phyloP scores from a whole-genome alignment of 192 early-diverging fungal genomes.

The Backusella psychrophila region DNA sequence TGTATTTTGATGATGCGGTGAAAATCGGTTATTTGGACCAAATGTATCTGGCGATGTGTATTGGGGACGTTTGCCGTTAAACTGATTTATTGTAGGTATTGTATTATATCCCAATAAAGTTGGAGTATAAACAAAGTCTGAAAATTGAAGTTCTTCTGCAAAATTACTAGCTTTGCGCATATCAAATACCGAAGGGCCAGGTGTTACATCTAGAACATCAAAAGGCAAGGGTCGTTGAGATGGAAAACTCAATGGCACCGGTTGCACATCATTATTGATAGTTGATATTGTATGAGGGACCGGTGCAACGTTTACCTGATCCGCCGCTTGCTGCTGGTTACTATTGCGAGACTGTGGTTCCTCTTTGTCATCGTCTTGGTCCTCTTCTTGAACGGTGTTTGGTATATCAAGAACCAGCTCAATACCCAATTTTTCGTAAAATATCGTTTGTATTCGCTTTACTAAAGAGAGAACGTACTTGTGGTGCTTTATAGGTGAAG shows the following conservation, averaged over 20 bases:
- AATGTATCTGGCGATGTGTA: not conserved
- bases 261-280: slow-evolving; percentile 3
- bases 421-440: not conserved
- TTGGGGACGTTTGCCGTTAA: not conserved
- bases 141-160: slow-evolving; percentile 13
- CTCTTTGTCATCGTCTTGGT: not conserved
- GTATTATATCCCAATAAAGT: slow-evolving; percentile 1
- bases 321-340: not conserved
- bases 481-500: slow-evolving; percentile 27
- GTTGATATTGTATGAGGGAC: not conserved
- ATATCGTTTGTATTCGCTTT: slow-evolving; percentile 19
- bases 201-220: not conserved
- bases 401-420: not conserved
- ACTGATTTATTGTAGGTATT: not conserved
- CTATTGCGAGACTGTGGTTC: not conserved
- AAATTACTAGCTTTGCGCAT: not conserved
- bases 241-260: not conserved
- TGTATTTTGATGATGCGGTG: not conserved
- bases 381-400: not conserved
- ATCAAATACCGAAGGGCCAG: not conserved
- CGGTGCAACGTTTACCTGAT: not conserved
- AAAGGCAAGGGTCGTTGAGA: not conserved
- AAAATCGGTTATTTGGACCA: not conserved
- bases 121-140: slow-evolving; percentile 34
- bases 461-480: slow-evolving; percentile 26